Base-by-base conservation (phyloP, 2,329 filamentous ascomycete species). In the Beauveria pseudobassiana region DNA sequence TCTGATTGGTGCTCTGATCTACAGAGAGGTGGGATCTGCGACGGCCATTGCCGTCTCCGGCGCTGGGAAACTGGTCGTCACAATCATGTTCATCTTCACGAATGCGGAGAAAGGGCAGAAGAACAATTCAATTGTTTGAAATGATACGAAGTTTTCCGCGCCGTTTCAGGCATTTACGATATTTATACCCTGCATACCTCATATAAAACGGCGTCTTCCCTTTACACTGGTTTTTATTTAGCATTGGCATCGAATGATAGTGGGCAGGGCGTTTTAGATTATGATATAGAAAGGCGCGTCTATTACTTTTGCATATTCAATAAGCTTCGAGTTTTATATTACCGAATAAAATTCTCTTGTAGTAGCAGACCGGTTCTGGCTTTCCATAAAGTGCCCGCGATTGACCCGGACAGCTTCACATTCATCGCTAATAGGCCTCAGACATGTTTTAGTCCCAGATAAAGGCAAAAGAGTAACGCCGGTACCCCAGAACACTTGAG, bases 1-100 rank as follows among this genome's bases (percentile, higher is more conserved):
- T 8, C 75, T 86, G 30, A 70, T 77, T 0, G 83, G 83, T 0
- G 83, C 82, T 1, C 76, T 74, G 22, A 77, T 82, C 51, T 82
- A 78, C 65, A 74, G 74, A 57, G 66, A 65, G 12, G 71, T 72
- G 3, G 77, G 79, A 12, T 79, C 78, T 9, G 69, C 76, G 20
- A 71, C 74, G 8, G 78, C 78, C 8, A 65, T 82, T 18, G 66
- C 77, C 20, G 68, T 81, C 2, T 78, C 76, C 3, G 80, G 71
- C 0, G 73, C 71, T 1, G 78, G 79, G 8, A 82, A 82, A 67
- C 58, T 76, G 45, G 40, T 80, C 20, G 79, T 80, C 6, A 74
- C 77, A 5, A 62, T 74, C 34, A 73, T 80, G 74, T 80, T 75
- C 63, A 63, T 78, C 2, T 78, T 79, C 59, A 77, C 77, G 48